Base-by-base conservation (phyloP, 1,284 basidiomycete species). In the Kalmanozyma brasiliensis region DNA sequence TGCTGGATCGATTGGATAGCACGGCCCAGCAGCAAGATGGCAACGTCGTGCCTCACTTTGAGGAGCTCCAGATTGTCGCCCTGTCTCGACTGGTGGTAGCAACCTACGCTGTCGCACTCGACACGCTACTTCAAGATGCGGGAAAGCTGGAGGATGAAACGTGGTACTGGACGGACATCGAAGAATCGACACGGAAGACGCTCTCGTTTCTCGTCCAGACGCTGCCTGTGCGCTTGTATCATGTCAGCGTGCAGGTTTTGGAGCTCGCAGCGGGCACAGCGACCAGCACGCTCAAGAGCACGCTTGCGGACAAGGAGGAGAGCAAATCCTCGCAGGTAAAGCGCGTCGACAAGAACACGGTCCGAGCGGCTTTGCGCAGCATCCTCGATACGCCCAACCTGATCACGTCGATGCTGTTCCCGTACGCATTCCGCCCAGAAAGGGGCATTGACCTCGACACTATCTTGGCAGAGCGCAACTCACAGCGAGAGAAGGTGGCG, bases 121-220 rank as follows among this genome's bases (percentile, higher is more conserved):
- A 74, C 19, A 51, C 58, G 0, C 43, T 77, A 4, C 55, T 77
- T 1, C 59, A 66, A 26, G 71, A 76, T 46, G 76, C 74, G 3
- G 49, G 64, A 47, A 61, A 53, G 36, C 47, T 76, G 13, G 63
- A 72, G n/a, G 58, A 72, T 24, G 64, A 70, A 36, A 70, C 71
- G 6, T 77, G 73, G 71, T 70, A 68, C 33, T 77, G 76, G 76
- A 73, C 70, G 17, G 63, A 74, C 8, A 68, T 77, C 32, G 74
- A 74, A 42, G 72, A 75, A 37, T 68, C 69, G 26, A 56, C 40
- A 8, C 42, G 41, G 9, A 55, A 34, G 24, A 63, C 71, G 5
- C 26, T 68, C 2, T 57, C 48, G 2, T 76, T 69, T 42, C 49
- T 77, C 11, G 43, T 77, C 9, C 74, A 77, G 44, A 77, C 63